Evolutionary conservation across 2,329 filamentous ascomycete genomes (phyloP).

Genomic region (Sporothrix luriei): DNA sequence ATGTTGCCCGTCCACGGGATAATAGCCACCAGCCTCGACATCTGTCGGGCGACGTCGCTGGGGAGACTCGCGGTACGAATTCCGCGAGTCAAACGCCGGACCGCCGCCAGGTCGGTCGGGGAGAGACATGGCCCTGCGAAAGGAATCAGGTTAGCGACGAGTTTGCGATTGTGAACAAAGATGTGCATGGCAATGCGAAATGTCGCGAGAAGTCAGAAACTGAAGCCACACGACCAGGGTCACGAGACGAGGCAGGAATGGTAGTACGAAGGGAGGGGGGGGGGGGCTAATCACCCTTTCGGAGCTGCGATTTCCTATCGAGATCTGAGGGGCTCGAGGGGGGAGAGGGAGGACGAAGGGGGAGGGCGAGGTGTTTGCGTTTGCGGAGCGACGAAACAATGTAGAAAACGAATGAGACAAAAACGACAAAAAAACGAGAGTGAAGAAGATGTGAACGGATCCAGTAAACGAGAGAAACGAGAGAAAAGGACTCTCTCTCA

Average conservation of each 20-base stretch:
- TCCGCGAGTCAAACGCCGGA: slow-evolving; percentile 63
- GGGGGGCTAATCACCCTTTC: slow-evolving; percentile 30
- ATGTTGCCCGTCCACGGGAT: slow-evolving; percentile 50
- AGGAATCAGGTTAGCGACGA: background rate
- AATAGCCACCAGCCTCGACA: slow-evolving; percentile 65
- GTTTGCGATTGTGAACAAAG: background rate
- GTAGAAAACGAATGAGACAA: background rate
- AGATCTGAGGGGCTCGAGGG: background rate
- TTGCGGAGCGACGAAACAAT: background rate
- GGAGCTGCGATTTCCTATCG: slow-evolving; percentile 16
- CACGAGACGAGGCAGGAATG: background rate
- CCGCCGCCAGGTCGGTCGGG: slow-evolving; percentile 66
- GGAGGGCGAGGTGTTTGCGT: background rate
- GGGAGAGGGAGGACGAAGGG: slow-evolving; percentile 2
- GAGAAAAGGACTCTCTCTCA: slow-evolving; percentile 1
- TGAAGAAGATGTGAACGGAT: slow-evolving; percentile 7
- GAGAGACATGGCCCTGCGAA: slow-evolving; percentile 59
- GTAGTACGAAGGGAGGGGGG: background rate
- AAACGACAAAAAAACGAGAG: slow-evolving; percentile 21
- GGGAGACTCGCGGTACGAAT: slow-evolving; percentile 67
- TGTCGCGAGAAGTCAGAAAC: background rate
- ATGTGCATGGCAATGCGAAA: background rate
- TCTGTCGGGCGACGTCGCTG: slow-evolving; percentile 70
- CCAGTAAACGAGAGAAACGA: slow-evolving; percentile 18
- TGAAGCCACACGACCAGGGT: slow-evolving; percentile 9